These are phyloP conservation scores for Deuterostichococcus epilithicus DNA, from an alignment of 139 green algal genomes.

Conservation along the genomic window DNA sequence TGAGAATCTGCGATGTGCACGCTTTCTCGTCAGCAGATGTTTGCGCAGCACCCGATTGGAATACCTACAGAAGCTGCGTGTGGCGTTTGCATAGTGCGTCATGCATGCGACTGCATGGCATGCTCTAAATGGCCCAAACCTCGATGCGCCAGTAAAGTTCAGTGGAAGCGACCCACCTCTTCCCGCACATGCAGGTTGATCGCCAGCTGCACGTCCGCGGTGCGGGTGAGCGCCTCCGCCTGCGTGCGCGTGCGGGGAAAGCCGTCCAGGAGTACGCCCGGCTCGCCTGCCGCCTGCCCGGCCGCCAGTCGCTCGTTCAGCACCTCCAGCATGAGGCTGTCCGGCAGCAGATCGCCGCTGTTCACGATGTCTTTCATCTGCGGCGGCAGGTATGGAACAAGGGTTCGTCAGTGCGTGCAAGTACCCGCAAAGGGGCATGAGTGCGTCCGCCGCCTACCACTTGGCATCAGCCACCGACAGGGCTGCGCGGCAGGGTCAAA, in stretches of 20 bases:
- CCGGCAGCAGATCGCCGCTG: slow-evolving; percentile 78
- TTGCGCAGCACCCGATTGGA: too few species aligned
- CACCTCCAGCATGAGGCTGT: slow-evolving; percentile 77
- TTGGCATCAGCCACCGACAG: too few species aligned
- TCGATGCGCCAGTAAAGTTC: too few species aligned
- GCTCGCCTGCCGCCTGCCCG: slow-evolving; percentile 38
- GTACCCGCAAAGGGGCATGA: too few species aligned
- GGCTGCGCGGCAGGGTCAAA: too few species aligned
- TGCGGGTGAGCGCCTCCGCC: slow-evolving; percentile 59
- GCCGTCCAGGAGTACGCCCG: slow-evolving; percentile 86
- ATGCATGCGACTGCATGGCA: background rate
- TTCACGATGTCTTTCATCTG: slow-evolving; percentile 46
- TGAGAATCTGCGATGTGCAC: slow-evolving; percentile 67
- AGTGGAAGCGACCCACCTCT: slow-evolving; percentile 45
- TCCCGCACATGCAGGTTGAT: slow-evolving; percentile 88
- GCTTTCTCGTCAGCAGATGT: too few species aligned
- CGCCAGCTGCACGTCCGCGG: slow-evolving; percentile 68
- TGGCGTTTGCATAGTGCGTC: too few species aligned
- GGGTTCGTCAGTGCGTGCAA: background rate
- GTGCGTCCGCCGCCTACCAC: too few species aligned
- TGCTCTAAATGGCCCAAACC: too few species aligned
- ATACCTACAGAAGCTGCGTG: too few species aligned
- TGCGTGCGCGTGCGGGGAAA: slow-evolving; percentile 82
- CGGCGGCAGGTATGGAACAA: background rate
- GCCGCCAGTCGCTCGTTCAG: slow-evolving; percentile 53